phyloP scores from a whole-genome alignment of 371 early-diverging fungal species.

The Sanchytrium tribonematis region DNA sequence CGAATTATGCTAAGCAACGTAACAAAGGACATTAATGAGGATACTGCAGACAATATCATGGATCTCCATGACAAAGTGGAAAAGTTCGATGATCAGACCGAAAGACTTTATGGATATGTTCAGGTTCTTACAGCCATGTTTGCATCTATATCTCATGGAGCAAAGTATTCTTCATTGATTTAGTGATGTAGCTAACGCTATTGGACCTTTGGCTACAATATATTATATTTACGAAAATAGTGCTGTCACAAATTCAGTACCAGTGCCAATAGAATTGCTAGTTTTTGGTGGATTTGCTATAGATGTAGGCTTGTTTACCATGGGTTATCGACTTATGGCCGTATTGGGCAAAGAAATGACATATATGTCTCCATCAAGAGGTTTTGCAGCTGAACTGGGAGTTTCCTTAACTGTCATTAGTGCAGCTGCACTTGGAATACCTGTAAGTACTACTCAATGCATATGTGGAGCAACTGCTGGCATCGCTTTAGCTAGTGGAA shows the following conservation, averaged over 20 bases:
- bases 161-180: too few species aligned
- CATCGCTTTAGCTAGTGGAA: conserved; percentile 49
- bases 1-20: not conserved
- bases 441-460: conserved; percentile 66
- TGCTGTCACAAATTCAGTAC: conserved; percentile 5
- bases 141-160: conserved; percentile 63
- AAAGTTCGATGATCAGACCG: conserved; percentile 42
- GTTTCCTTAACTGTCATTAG: conserved; percentile 57
- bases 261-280: conserved; percentile 42
- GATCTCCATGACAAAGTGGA: conserved; percentile 27
- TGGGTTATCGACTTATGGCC: conserved; percentile 37
- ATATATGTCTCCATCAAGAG: conserved; percentile 48
- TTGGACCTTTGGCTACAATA: conserved; percentile 48
- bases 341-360: conserved; percentile 53
- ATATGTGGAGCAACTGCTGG: conserved; percentile 50
- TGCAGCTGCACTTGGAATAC: conserved; percentile 44
- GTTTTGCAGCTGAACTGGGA: conserved; percentile 52
- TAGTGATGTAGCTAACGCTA: conserved; percentile 64
- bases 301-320: conserved; percentile 39
- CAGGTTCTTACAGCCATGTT: conserved; percentile 57
- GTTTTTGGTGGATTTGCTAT: conserved; percentile 48
- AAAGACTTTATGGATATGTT: conserved; percentile 49
- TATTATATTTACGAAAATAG: conserved; percentile 30
- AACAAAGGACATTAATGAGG: not conserved
- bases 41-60: not conserved